A percentile compares a stretch with the other conserved stretches of the same genome.
Evolutionary conservation across 345 rosid genomes (phyloP).

Genomic region (Garcia nutans): DNA sequence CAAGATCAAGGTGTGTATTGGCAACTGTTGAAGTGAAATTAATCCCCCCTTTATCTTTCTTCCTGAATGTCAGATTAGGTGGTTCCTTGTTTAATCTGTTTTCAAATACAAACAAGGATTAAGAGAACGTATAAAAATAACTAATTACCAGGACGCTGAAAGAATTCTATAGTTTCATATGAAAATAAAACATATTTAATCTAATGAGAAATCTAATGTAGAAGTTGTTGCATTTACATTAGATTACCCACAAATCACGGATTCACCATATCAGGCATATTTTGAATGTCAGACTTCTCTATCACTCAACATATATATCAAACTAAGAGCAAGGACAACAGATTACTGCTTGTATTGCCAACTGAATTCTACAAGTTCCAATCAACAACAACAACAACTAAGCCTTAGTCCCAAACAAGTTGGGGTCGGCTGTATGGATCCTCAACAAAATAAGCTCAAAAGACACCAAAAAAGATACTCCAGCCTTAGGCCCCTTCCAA

Average conservation of each 20-base stretch:
- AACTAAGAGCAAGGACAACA: background rate
- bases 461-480: no score
- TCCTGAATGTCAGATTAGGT: conserved; percentile 93
- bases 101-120: conserved; percentile 11
- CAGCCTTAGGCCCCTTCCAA: no score
- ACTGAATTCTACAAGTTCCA: background rate
- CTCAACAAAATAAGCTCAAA: no score
- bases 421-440: no score
- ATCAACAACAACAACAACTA: no score
- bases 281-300: background rate
- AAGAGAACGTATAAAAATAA: conserved; percentile 4
- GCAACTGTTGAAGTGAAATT: conserved; percentile 85
- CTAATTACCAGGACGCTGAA: background rate
- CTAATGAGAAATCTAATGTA: background rate
- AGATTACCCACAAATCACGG: background rate
- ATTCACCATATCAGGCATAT: background rate
- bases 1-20: conserved; percentile 83
- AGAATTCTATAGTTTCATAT: background rate
- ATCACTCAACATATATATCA: background rate
- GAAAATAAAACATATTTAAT: background rate
- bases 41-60: conserved; percentile 98
- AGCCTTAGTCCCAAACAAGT: no score
- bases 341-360: background rate
- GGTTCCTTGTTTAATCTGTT: conserved; percentile 97
- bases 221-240: background rate